Evolutionary conservation across 257 asterid species (phyloP).

Genomic region (Nicotiana paniculata): DNA sequence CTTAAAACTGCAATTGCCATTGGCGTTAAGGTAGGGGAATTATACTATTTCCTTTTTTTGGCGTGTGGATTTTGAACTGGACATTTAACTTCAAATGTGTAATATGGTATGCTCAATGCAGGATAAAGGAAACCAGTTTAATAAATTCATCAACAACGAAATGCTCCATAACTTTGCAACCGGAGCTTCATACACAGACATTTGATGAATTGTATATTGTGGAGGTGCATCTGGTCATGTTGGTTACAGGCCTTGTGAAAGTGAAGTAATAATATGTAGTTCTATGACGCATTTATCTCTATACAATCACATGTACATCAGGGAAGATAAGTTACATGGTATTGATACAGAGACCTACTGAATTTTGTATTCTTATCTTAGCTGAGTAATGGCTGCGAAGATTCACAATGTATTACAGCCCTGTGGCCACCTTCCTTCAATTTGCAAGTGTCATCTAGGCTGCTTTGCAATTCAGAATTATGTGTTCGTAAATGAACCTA

Average conservation of each 20-base stretch:
- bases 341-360: not conserved
- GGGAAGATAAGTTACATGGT: not conserved
- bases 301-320: not conserved
- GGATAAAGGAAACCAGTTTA: constrained; percentile 50
- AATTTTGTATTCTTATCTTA: not conserved
- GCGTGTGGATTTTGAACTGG: not conserved
- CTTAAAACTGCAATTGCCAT: constrained; percentile 76
- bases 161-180: not conserved
- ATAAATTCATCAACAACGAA: constrained; percentile 30
- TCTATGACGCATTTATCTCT: not conserved
- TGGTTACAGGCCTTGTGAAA: not conserved
- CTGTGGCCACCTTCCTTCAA: not conserved
- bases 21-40: constrained; percentile 59
- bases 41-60: not conserved
- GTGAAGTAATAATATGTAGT: not conserved
- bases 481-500: not conserved
- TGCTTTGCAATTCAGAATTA: not conserved
- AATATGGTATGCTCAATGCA: constrained; percentile 23
- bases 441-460: not conserved
- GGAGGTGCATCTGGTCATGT: not conserved
- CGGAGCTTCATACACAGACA: not conserved
- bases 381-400: not conserved
- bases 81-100: not conserved
- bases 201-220: not conserved
- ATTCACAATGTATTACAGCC: not conserved